Percentiles rank a stretch among this genome's conserved stretches.
These are phyloP conservation scores for Aquilaria agallochum DNA, from an alignment of 441 rosid species.

Conservation along the genomic window DNA sequence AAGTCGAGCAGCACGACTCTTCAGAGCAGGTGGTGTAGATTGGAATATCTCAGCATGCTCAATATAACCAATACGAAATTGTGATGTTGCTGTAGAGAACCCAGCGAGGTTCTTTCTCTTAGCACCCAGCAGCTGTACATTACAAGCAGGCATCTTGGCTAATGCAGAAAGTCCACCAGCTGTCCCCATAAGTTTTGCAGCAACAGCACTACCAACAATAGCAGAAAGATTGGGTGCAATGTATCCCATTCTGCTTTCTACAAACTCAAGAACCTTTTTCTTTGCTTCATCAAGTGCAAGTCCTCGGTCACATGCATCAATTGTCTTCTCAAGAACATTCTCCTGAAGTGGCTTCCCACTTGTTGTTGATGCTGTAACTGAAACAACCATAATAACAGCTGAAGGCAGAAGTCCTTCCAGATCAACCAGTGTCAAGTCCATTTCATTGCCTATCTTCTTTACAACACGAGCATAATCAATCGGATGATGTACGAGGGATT, in stretches of 20 bases:
- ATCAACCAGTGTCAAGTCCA: constrained; percentile 81
- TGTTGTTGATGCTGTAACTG: constrained; percentile 87
- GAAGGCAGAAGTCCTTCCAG: constrained; percentile 80
- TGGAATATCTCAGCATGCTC: constrained; percentile 93
- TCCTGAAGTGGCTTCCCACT: constrained; percentile 88
- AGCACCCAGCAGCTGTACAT: constrained; percentile 89
- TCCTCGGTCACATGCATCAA: constrained; percentile 89
- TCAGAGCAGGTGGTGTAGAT: constrained; percentile 72
- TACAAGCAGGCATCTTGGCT: constrained; percentile 95
- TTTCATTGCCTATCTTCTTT: constrained; percentile 80
- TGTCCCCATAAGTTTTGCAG: constrained; percentile 93
- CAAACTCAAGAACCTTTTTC: constrained; percentile 92
- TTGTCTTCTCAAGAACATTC: constrained; percentile 69
- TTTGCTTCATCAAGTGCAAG: constrained; percentile 68
- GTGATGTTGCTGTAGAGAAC: constrained; percentile 85
- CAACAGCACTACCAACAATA: constrained; percentile 94
- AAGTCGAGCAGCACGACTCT: constrained; percentile 76
- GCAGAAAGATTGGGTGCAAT: constrained; percentile 91
- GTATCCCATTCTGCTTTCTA: constrained; percentile 91
- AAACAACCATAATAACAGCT: constrained; percentile 84
- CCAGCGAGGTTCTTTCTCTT: constrained; percentile 96
- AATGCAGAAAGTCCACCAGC: constrained; percentile 90
- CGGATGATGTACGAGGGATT: constrained; percentile 80
- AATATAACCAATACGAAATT: constrained; percentile 79
- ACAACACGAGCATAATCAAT: constrained; percentile 93